Evolutionary conservation across 2,329 filamentous ascomycete species (phyloP), one percentile per base, ranked within the genome.

Genomic region (Rutstroemia sp.): DNA sequence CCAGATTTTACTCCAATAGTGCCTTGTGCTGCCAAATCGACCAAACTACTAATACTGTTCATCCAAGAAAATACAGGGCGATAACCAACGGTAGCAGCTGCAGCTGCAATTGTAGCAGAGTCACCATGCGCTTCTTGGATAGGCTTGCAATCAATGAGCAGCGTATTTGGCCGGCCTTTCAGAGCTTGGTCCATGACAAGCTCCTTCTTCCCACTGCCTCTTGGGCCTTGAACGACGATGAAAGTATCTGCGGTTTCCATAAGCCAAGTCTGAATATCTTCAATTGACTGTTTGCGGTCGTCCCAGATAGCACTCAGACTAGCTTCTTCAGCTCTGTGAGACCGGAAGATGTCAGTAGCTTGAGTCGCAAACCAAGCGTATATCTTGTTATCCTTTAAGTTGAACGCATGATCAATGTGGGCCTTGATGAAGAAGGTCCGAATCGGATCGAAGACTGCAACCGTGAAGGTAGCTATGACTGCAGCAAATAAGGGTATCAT

Each of bases 61-160:
- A 95, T 88, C 89, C 92, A 97, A 0, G 90, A 95, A 70, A 99
- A 99, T 0, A 99, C 84, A 0, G 94, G 94, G 8, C 88, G 80
- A 69, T 96, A 97, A 8, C 94, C 92, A 49, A 97, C 92, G 61
- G 92, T 83, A 1, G 77, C 74, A 0, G 92, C 94, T 5, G 94
- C 85, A 42, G 87, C 85, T 59, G 83, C 83, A 65, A 99, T 96
- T 0, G 89, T 96, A 2, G 85, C 83, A 7, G 86, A 85, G 67
- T 99, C 94, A 5, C 94, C 92, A 54, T 88, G 83, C 1, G 92
- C 91, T 71, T 97, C 92, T 58, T 92, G 87, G 10, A 97, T 89
- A 1, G 88, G 87, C 70, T 95, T 96, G 75, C 92, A 97, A 72
- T 99, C 94, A 46, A 97, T 82, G 3, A 95, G 76, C 2, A 97